Evolutionary conservation across 2,329 filamentous ascomycete genomes (phyloP), one percentile per base, ranked within the genome.

Genomic region (Fusarium piperis): DNA sequence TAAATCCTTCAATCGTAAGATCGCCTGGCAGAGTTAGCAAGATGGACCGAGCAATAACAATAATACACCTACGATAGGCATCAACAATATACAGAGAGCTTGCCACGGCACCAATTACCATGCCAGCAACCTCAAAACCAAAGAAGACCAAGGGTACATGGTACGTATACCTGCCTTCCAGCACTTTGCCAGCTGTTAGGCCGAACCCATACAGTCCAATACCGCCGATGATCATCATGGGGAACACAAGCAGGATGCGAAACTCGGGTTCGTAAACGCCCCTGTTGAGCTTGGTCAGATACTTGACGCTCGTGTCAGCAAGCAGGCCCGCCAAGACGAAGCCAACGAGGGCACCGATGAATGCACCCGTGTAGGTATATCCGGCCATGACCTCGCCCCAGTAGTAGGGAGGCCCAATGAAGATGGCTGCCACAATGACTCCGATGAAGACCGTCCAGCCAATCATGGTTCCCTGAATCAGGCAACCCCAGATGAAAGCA

Each of bases 391-490:
- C 90, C 81, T 96, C 91, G 75, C 90, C 85, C 88, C 95, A 97
- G 85, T 90, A 96, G 41, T 95, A 88, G 1, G 94, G 93, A 2
- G 92, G 91, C 2, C 92, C 91, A 52, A 97, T 87, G 83, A 96
- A 95, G 73, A 97, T 91, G 65, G 91, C 89, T n/a, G 91, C 92
- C 51, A 97, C 84, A 72, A 96, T 90, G 67, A 96, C 92, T 63
- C 93, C 93, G 72, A 97, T 95, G 78, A 98, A 94, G 16, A 98
- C 93, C 1, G 95, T 97, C 95, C 95, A 98, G 71, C 95, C 95
- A 77, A 98, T 97, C 78, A 97, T 89, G 6, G 93, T 90, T 16
- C 95, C 95, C 85, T 97, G 95, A 56, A 95, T 93, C 4, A 98
- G 85, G 76, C 85, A 86, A 26, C 85, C 86, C 93, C 94, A 97